Evolutionary conservation across 1,284 basidiomycete genomes (phyloP).

Genomic region (Pterulicium gracile): DNA sequence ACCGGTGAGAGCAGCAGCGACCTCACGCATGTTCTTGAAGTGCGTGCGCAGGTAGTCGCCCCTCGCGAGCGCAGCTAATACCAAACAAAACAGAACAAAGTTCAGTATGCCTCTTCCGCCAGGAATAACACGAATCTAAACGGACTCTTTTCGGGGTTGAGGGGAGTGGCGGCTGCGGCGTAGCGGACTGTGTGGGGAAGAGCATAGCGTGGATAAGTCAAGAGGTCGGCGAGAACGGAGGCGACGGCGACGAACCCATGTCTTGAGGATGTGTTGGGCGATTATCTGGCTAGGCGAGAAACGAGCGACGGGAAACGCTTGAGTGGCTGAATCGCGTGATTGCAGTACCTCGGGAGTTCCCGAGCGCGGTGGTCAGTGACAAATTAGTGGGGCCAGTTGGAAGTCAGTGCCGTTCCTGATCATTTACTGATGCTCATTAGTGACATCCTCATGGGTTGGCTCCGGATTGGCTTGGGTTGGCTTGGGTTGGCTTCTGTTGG

Average conservation of each 20-base stretch:
- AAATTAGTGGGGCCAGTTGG: background rate
- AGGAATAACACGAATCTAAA: slow-evolving; percentile 13
- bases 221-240: slow-evolving; percentile 9
- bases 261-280: slow-evolving; percentile 20
- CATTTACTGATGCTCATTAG: background rate
- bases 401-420: background rate
- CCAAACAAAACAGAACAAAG: slow-evolving; percentile 13
- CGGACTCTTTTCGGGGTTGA: slow-evolving; percentile 91
- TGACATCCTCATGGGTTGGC: background rate
- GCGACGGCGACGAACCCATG: slow-evolving; percentile 17
- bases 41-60: slow-evolving; percentile 98
- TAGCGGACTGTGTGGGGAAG: slow-evolving; percentile 67
- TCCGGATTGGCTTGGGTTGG: too few species aligned
- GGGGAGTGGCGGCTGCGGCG: slow-evolving; percentile 74
- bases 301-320: background rate
- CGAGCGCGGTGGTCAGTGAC: slow-evolving; percentile 9
- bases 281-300: slow-evolving; percentile 9
- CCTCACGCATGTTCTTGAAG: slow-evolving; percentile 99
- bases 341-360: slow-evolving; percentile 20
- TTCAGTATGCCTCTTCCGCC: slow-evolving; percentile 4
- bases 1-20: slow-evolving; percentile 83
- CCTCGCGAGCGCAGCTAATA: slow-evolving; percentile 77
- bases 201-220: slow-evolving; percentile 2
- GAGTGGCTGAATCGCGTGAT: slow-evolving; percentile 19
- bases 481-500: too few species aligned